Evolutionary conservation across 1,284 basidiomycete genomes (phyloP).

Genomic region (Thecaphora thlaspeos): DNA sequence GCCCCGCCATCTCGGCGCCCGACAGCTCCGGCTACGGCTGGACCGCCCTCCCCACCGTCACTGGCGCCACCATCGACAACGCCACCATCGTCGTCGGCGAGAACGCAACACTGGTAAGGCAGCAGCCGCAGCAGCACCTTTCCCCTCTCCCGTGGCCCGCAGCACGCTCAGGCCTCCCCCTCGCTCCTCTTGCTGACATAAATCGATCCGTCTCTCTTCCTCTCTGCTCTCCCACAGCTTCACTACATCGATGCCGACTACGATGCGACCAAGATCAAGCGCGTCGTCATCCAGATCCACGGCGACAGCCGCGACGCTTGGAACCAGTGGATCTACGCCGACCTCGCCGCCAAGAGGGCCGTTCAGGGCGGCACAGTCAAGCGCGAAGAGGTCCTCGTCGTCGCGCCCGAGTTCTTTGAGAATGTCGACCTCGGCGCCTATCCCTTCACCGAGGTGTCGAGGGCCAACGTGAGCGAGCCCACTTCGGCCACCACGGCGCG

Average conservation of each 20-base stretch:
- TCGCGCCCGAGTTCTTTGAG: slow-evolving; percentile 48
- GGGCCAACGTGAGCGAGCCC: not conserved
- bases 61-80: slow-evolving; percentile 43
- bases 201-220: not conserved
- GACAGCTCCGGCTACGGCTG: slow-evolving; percentile 17
- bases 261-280: slow-evolving; percentile 37
- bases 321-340: slow-evolving; percentile 51
- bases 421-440: slow-evolving; percentile 42
- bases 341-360: slow-evolving; percentile 32
- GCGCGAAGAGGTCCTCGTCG: slow-evolving; percentile 42
- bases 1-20: too few relatives aligned
- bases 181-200: not conserved
- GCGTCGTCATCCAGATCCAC: slow-evolving; percentile 49
- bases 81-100: slow-evolving; percentile 36
- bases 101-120: slow-evolving; percentile 23
- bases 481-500: not conserved
- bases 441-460: slow-evolving; percentile 23
- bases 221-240: not conserved
- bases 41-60: slow-evolving; percentile 25
- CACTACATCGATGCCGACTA: slow-evolving; percentile 40
- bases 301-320: slow-evolving; percentile 49
- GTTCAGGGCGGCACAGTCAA: slow-evolving; percentile 32
- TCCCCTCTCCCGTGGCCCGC: too few relatives aligned
- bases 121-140: too few relatives aligned
- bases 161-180: not conserved